phyloP scores from a whole-genome alignment of 1,284 basidiomycete species.

The Austropuccinia psidii region DNA sequence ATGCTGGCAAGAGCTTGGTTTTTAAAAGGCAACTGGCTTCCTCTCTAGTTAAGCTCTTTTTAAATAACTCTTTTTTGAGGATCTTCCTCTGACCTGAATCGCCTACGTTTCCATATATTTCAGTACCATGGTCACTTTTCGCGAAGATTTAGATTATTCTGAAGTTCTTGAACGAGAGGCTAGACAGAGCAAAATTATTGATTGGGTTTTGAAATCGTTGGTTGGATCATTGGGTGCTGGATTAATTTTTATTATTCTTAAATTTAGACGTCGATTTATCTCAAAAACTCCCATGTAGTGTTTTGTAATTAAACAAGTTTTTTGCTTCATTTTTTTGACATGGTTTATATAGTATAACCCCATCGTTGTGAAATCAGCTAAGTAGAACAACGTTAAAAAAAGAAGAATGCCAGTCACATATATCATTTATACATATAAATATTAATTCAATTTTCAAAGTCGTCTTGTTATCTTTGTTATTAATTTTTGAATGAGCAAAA shows the following conservation, averaged over 20 bases:
- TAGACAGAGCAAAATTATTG: slow-evolving; percentile 24
- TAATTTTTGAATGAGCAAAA: too few species aligned
- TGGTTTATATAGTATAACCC: too few species aligned
- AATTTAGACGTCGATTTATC: not conserved
- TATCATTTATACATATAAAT: too few species aligned
- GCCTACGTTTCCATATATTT: slow-evolving; percentile 57
- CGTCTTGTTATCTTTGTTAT: too few species aligned
- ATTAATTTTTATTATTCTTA: not conserved
- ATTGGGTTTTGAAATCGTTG: slow-evolving; percentile 16
- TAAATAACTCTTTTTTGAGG: slow-evolving; percentile 46
- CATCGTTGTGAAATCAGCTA: too few species aligned
- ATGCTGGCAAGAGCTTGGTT: slow-evolving; percentile 31
- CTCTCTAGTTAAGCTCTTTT: slow-evolving; percentile 33
- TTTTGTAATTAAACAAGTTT: too few species aligned
- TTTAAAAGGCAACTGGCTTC: slow-evolving; percentile 29
- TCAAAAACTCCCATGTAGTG: too few species aligned
- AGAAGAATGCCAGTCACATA: too few species aligned
- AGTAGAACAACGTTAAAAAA: too few species aligned
- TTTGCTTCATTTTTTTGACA: too few species aligned
- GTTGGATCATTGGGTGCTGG: slow-evolving; percentile 14
- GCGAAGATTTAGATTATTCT: slow-evolving; percentile 32
- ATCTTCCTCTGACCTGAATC: slow-evolving; percentile 61
- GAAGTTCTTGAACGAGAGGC: slow-evolving; percentile 21
- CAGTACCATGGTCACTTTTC: slow-evolving; percentile 35
- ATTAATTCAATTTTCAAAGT: too few species aligned